Percentiles rank a stretch among this genome's conserved stretches.
Conservation (phyloP, 164 flowering plant species). For the Vitis vinifera region ASM3070453v1 NC_081812.1:13450501-13451000, state of each 20-base stretch:
- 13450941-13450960: conserved; percentile 32
- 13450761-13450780: conserved; percentile 26
- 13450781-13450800: conserved; percentile 5
- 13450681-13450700: conserved; percentile 11
- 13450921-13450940: conserved; percentile 27
- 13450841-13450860: background rate
- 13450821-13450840: background rate
- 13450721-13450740: conserved; percentile 9
- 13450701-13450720: background rate
- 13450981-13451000: conserved; percentile 26
- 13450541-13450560: background rate
- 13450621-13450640: background rate
- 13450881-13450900: background rate
- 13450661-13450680: conserved; percentile 7
- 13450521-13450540: background rate
- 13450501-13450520: no score
- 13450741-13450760: conserved; percentile 15
- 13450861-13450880: background rate
- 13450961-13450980: conserved; percentile 23
- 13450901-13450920: conserved; percentile 1
- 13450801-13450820: background rate
- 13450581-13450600: background rate
- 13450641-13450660: background rate
- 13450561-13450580: background rate
- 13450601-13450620: background rate